Conservation (phyloP, 75 land plant species). For the Selaginella tamariscina region DNA sequence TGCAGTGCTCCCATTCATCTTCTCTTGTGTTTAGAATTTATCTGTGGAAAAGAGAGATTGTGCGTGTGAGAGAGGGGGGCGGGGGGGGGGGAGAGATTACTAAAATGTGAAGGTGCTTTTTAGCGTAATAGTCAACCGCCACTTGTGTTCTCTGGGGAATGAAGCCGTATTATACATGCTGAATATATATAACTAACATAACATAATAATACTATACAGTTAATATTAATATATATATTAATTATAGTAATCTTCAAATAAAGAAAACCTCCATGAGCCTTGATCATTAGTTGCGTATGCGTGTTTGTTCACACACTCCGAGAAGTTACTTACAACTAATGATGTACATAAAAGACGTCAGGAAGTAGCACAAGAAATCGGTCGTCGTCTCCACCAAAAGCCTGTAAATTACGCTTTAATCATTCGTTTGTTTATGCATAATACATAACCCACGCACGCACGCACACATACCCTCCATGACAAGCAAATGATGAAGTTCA, state of each 20-base stretch:
- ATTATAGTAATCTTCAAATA: not conserved
- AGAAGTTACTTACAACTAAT: constrained; percentile 87
- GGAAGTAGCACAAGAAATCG: constrained; percentile 75
- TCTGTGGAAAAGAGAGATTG: constrained; percentile 26
- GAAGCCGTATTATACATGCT: not conserved
- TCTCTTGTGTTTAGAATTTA: constrained; percentile 98
- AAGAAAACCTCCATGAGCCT: constrained; percentile 52
- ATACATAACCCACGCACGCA: not conserved
- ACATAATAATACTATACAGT: not conserved
- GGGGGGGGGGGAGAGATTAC: constrained; percentile 56
- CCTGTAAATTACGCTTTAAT: too few relatives aligned
- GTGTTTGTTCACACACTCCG: constrained; percentile 96
- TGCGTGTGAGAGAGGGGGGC: not conserved
- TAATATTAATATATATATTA: not conserved
- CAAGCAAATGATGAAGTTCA: constrained; percentile 94
- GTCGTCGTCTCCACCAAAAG: constrained; percentile 79
- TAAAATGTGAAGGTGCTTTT: constrained; percentile 83
- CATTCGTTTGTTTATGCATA: not conserved
- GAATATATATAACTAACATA: not conserved
- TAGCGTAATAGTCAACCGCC: constrained; percentile 83
- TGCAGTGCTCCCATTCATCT: constrained; percentile 95
- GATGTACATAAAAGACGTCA: constrained; percentile 76
- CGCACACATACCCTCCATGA: constrained; percentile 71
- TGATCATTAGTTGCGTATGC: constrained; percentile 91
- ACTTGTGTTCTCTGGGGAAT: constrained; percentile 60